Evolutionary conservation across 1,284 basidiomycete genomes (phyloP), one percentile per base, ranked within the genome.

Genomic region (Malassezia pachydermatis): DNA sequence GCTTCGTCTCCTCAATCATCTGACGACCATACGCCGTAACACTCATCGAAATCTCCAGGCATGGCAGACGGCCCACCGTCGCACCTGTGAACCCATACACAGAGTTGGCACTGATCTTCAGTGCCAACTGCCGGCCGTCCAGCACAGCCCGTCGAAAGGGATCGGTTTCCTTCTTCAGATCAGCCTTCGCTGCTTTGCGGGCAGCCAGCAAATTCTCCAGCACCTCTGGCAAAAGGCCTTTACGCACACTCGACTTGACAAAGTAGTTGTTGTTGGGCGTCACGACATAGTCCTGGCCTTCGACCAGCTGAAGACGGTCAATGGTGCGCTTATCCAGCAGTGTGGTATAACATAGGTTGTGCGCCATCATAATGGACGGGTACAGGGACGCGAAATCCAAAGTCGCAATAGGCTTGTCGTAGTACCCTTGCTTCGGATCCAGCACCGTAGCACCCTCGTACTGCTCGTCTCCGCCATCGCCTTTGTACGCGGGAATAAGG

Each of bases 71-170:
- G 34, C 68, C 68, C 48, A 71, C 59, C 11, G 67, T 70, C 14
- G 68, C 68, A 22, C 68, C 68, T 1, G 68, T 71, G 48, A 71
- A 71, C 16, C 68, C 68, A 48, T 71, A 71, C n/a, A 71, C 68
- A 16, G 68, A 71, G 48, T 71, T 71, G 45, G 68, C 68, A 41
- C 63, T 66, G 40, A 70, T 62, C 57, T 71, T 71, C 42, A 69
- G 59, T 24, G 68, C 68, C 41, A 71, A 45, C 42, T 71, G 68
- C 28, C 68, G 57, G 54, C 68, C 68, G 45, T 71, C 68, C 4
- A 71, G 55, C 42, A 71, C 68, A 16, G 68, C 68, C 16, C 68
- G 63, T 41, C 61, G 64, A 51, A 71, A 63, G 0, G 68, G 68
- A 30, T 71, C 68, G 2, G 65, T 69, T 48, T 71, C 68, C 41